Evolutionary conservation across 805 yeast species (phyloP).

Genomic region (Lachancea dasiensis): DNA sequence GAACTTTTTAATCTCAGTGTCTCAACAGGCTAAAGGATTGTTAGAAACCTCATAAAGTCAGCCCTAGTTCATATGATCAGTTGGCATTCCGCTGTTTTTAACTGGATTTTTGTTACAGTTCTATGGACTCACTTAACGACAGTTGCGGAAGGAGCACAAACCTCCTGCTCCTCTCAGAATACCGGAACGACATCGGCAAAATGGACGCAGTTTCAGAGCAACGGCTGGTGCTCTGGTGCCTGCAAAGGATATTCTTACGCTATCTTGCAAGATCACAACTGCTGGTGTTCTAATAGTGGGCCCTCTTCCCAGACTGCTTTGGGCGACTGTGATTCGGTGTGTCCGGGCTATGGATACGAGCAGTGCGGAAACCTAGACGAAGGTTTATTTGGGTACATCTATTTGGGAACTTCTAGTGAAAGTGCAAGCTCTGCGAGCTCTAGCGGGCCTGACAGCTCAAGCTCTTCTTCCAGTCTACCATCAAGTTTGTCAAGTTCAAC

Average conservation of each 20-base stretch:
- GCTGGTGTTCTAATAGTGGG: conserved; percentile 25
- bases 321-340: conserved; percentile 16
- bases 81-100: not conserved
- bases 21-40: too few species aligned
- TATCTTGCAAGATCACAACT: conserved; percentile 20
- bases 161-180: conserved; percentile 14
- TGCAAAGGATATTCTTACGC: conserved; percentile 24
- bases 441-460: too few species aligned
- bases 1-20: too few species aligned
- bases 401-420: conserved; percentile 11
- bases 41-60: too few species aligned
- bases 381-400: conserved; percentile 22
- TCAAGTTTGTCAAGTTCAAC: conserved; percentile 2
- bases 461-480: conserved; percentile 1
- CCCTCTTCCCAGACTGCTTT: conserved; percentile 18
- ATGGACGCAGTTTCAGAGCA: conserved; percentile 16
- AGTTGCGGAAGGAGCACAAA: conserved; percentile 8
- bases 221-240: conserved; percentile 19
- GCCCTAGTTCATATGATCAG: conserved; percentile 1
- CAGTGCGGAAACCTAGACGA: conserved; percentile 20
- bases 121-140: conserved; percentile 4
- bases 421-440: conserved; percentile 5
- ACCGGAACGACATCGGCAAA: conserved; percentile 10
- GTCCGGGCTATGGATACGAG: conserved; percentile 27
- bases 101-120: not conserved